Evolutionary conservation across 352 stramenopile species (phyloP).

Genomic region (Phytopythium aichiense): DNA sequence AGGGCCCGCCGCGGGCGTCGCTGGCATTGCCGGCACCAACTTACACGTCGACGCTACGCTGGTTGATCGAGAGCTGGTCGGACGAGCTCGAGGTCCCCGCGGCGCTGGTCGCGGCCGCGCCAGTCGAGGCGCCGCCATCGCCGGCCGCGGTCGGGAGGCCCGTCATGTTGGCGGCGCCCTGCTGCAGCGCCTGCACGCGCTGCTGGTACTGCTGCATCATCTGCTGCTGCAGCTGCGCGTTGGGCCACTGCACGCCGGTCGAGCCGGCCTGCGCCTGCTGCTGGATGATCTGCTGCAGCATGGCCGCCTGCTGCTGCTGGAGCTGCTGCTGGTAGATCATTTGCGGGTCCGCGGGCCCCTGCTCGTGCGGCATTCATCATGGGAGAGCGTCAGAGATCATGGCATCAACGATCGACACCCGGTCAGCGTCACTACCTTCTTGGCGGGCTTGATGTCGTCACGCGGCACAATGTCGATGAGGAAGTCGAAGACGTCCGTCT

Average conservation of each 20-base stretch:
- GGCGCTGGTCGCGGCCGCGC: slow-evolving; percentile 15
- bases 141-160: slow-evolving; percentile 23
- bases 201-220: slow-evolving; percentile 90
- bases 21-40: neutral
- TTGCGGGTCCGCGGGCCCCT: slow-evolving; percentile 67
- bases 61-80: slow-evolving; percentile 68
- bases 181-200: slow-evolving; percentile 67
- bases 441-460: slow-evolving; percentile 84
- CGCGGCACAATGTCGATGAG: slow-evolving; percentile 90
- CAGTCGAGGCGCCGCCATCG: slow-evolving; percentile 20
- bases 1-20: neutral
- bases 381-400: neutral
- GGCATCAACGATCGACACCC: neutral
- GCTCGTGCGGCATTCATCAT: neutral
- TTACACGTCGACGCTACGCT: slow-evolving; percentile 80
- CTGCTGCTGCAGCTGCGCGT: slow-evolving; percentile 82
- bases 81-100: slow-evolving; percentile 19
- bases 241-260: slow-evolving; percentile 57
- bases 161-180: slow-evolving; percentile 30
- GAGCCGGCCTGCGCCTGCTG: slow-evolving; percentile 68
- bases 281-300: slow-evolving; percentile 86
- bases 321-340: slow-evolving; percentile 85
- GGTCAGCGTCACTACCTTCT: slow-evolving; percentile 45
- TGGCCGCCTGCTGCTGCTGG: slow-evolving; percentile 84
- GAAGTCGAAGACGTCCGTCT: slow-evolving; percentile 92